Evolutionary conservation across 805 yeast species (phyloP).

Genomic region (Candida dendrica): DNA sequence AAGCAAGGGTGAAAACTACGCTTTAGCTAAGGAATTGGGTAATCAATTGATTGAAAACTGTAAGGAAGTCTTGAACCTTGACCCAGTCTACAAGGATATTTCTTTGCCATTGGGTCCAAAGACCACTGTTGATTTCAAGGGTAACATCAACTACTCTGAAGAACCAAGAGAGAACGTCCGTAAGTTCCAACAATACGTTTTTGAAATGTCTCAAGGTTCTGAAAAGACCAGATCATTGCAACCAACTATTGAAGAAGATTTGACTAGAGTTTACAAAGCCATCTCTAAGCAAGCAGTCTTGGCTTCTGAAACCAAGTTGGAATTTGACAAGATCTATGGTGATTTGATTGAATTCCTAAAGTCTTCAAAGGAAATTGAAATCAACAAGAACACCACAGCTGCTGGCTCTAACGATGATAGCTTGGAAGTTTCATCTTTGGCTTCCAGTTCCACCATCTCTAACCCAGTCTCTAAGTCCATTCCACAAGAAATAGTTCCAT

Average conservation of each 20-base stretch:
- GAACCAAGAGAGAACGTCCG: conserved; percentile 84
- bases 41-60: conserved; percentile 93
- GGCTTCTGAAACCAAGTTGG: conserved; percentile 57
- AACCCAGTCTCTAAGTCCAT: conserved; percentile 69
- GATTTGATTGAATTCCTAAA: conserved; percentile 65
- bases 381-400: conserved; percentile 52
- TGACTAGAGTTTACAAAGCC: conserved; percentile 75
- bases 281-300: conserved; percentile 62
- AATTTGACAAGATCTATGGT: conserved; percentile 65
- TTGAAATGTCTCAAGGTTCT: conserved; percentile 95
- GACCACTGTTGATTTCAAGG: conserved; percentile 81
- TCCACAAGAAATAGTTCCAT: conserved; percentile 85
- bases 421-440: conserved; percentile 75
- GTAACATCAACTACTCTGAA: conserved; percentile 80
- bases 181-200: conserved; percentile 91
- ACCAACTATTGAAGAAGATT: conserved; percentile 79
- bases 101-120: conserved; percentile 92
- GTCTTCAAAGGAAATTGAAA: conserved; percentile 62
- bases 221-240: conserved; percentile 62
- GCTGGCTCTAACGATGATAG: conserved; percentile 46
- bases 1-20: conserved; percentile 84
- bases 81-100: conserved; percentile 95
- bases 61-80: conserved; percentile 68
- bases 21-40: conserved; percentile 84
- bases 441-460: conserved; percentile 58